Conservation (phyloP, 345 rosid species). For the Heritiera fomes region DNA sequence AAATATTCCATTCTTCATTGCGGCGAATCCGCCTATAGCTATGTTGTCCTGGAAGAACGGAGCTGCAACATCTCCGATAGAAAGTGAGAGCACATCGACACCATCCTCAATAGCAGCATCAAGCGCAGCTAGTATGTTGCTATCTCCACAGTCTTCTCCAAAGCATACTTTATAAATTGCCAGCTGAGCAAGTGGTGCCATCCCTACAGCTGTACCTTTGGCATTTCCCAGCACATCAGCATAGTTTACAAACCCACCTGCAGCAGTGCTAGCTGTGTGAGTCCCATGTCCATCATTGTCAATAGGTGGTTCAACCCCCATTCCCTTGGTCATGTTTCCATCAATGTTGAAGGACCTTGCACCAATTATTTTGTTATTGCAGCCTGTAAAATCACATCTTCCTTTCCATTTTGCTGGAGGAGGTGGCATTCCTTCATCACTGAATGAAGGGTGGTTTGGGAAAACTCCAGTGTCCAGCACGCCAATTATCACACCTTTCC, state of each 20-base stretch:
- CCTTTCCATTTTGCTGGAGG: conserved; percentile 59
- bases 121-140: conserved; percentile 50
- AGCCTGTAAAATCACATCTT: conserved; percentile 42
- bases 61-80: conserved; percentile 38
- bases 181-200: conserved; percentile 60
- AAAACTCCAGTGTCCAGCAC: conserved; percentile 50
- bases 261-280: conserved; percentile 58
- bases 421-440: conserved; percentile 40
- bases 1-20: conserved; percentile 43
- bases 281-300: conserved; percentile 65
- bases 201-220: conserved; percentile 53
- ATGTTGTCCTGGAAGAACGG: conserved; percentile 46
- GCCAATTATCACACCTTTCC: conserved; percentile 44
- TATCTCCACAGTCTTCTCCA: conserved; percentile 44
- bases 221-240: conserved; percentile 48
- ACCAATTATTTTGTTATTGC: conserved; percentile 64
- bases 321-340: not conserved
- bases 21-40: conserved; percentile 50
- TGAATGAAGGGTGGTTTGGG: conserved; percentile 53
- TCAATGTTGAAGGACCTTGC: conserved; percentile 45
- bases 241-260: conserved; percentile 39
- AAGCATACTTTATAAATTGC: conserved; percentile 64
- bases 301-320: conserved; percentile 31
- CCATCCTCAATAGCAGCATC: conserved; percentile 58
- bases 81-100: conserved; percentile 52